Evolutionary conservation across 2,329 filamentous ascomycete genomes (phyloP).

Genomic region (Lasiodiplodia theobromae): DNA sequence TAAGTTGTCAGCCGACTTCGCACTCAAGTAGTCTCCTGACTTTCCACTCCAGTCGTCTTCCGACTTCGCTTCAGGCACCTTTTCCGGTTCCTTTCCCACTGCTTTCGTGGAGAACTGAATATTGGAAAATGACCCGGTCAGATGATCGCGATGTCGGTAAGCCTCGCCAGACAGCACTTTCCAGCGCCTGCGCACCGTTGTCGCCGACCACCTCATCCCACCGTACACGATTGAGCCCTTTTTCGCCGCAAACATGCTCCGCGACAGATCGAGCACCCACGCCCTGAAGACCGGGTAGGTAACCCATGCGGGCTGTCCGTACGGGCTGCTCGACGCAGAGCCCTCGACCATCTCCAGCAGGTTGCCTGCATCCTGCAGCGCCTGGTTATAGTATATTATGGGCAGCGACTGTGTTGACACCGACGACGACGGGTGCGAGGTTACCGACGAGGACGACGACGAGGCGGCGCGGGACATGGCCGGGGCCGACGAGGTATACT

Average conservation of each 20-base stretch:
- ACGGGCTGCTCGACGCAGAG: constrained; percentile 4
- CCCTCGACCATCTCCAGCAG: constrained; percentile 22
- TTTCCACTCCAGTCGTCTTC: not conserved
- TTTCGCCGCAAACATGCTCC: not conserved
- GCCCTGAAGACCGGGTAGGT: constrained; percentile 23
- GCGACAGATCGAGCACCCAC: constrained; percentile 23
- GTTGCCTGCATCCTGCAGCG: constrained; percentile 14
- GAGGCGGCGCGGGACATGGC: not conserved
- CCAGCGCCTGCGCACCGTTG: constrained; percentile 23
- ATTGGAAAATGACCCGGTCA: constrained; percentile 25
- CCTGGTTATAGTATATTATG: constrained; percentile 26
- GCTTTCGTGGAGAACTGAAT: constrained; percentile 19
- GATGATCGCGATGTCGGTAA: constrained; percentile 11
- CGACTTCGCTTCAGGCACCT: not conserved
- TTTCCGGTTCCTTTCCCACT: not conserved
- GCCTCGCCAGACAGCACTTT: constrained; percentile 20
- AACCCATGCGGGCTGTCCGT: constrained; percentile 28
- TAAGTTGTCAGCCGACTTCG: not conserved
- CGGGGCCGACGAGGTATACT: not conserved
- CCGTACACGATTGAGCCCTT: constrained; percentile 22
- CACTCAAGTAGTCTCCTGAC: not conserved
- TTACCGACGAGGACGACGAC: not conserved
- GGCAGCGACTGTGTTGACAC: not conserved
- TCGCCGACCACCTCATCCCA: constrained; percentile 13
- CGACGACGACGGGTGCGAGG: not conserved